A percentile compares a stretch with the other conserved stretches of the same genome.
These are phyloP conservation scores for Cucumis melo DNA, from an alignment of 306 rosid genomes.

Conservation along the genomic window DNA sequence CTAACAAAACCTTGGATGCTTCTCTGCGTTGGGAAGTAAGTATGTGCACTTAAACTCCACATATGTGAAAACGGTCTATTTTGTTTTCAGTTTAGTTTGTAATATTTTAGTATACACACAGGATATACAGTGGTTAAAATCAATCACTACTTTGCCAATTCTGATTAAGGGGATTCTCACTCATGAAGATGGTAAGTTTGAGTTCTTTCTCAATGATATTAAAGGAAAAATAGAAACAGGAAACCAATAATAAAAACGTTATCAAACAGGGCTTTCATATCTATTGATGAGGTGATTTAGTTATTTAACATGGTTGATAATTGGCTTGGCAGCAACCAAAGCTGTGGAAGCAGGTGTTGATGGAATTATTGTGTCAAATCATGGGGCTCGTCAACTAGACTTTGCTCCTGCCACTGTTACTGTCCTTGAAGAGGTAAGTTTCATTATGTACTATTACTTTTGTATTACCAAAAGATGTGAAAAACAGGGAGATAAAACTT, in stretches of 20 bases:
- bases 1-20: slow-evolving; percentile 16
- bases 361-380: slow-evolving; percentile 31
- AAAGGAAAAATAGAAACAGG: no score
- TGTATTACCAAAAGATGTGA: not conserved
- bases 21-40: slow-evolving; percentile 48
- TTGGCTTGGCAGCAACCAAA: slow-evolving; percentile 16
- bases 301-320: not conserved
- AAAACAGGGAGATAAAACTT: not conserved
- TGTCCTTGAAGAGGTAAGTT: slow-evolving; percentile 25
- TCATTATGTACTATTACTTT: not conserved
- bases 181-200: slow-evolving; percentile 26
- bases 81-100: not conserved
- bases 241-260: no score
- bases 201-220: not conserved
- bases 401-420: slow-evolving; percentile 21
- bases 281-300: no score
- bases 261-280: no score
- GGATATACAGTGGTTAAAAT: slow-evolving; percentile 23
- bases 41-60: not conserved
- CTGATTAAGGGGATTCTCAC: slow-evolving; percentile 29
- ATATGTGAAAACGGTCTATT: not conserved
- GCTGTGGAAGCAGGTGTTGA: slow-evolving; percentile 24
- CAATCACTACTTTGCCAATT: slow-evolving; percentile 23
- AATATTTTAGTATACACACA: slow-evolving; percentile 2
- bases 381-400: slow-evolving; percentile 31